Evolutionary conservation across 352 stramenopile genomes (phyloP).

Genomic region (Phytophthora palmivora): DNA sequence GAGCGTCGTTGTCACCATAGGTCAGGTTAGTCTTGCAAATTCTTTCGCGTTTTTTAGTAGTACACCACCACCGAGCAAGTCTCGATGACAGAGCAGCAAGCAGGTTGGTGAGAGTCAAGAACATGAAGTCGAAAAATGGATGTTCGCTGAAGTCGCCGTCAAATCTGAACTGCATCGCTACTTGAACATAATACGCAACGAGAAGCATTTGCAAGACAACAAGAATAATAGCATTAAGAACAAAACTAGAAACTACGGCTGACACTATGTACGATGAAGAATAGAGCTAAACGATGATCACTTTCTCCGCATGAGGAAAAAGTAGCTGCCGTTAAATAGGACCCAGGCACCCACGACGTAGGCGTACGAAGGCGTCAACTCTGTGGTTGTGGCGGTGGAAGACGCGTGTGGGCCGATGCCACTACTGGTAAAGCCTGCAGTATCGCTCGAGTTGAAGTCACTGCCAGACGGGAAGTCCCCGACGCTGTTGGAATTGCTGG

Average conservation of each 20-base stretch:
- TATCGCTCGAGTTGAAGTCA: constrained; percentile 30
- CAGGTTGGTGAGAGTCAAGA: constrained; percentile 26
- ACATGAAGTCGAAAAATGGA: constrained; percentile 23
- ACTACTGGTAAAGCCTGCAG: constrained; percentile 29
- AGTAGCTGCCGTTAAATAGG: constrained; percentile 62
- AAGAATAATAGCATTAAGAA: constrained; percentile 35
- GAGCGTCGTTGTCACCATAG: constrained; percentile 14
- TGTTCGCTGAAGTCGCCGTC: constrained; percentile 12
- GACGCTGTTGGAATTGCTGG: constrained; percentile 24
- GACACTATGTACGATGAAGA: constrained; percentile 35
- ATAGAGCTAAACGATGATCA: constrained; percentile 37
- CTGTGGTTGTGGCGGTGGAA: constrained; percentile 38
- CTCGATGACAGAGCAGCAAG: constrained; percentile 17
- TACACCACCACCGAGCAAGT: constrained; percentile 16
- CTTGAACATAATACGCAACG: not conserved
- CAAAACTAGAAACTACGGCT: constrained; percentile 29
- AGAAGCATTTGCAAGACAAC: constrained; percentile 22
- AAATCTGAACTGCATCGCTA: not conserved
- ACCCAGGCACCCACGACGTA: constrained; percentile 46
- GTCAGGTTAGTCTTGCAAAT: constrained; percentile 20
- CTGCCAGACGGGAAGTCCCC: constrained; percentile 16
- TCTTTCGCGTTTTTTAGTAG: constrained; percentile 25
- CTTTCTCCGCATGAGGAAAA: constrained; percentile 57
- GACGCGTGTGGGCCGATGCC: constrained; percentile 31
- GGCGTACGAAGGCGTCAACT: constrained; percentile 46